Base-by-base conservation (phyloP, 805 yeast genomes). In the Suhomyces prunicola region DNA sequence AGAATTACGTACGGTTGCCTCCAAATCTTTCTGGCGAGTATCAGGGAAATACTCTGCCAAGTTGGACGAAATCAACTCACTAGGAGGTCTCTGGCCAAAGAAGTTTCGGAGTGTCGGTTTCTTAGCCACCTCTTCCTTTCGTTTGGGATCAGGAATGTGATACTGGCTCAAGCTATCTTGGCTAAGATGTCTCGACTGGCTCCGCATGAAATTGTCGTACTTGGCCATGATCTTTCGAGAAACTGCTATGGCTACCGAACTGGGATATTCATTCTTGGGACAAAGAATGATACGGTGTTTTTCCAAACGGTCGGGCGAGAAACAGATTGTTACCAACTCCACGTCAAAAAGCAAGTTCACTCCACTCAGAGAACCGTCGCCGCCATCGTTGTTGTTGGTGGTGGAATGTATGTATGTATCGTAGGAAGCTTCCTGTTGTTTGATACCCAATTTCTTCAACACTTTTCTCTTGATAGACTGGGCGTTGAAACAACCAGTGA, bases 1-100 rank as follows among this genome's bases (percentile, higher is more conserved):
- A 4, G 97, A 88, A 64, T 90, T 91, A 19, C 96, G 74, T 45
- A 92, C 81, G 1, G 97, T 92, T 52, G 86, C 85, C 55, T 87
- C 87, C 56, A 94, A 77, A 53, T 86, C 86, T 45, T 80, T 77
- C 49, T 84, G 81, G 23, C 83, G 85, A 0, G 96, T 85, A 40
- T 85, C 87, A 0, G 99, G 99, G 76, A 94, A 94, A 67, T 89
- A 93, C 57, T 92, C 96, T 1, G 91, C 86, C 57, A 93, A 73
- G 63, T 93, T 90, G 1, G 92, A 85, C 1, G 97, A 89, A 55
- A 93, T 94, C 60, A 92, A 80, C 64, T 90, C 96, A 54, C 94
- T 86, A 0, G 98, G 92, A 6, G 99, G 99, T 63, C 99, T 78
- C 67, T 90, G 97, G 23, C 96, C 96, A 68, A 86, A 86, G 54